Base-by-base conservation (phyloP, 306 rosid species). In the Ammopiptanthus mongolicus region DNA sequence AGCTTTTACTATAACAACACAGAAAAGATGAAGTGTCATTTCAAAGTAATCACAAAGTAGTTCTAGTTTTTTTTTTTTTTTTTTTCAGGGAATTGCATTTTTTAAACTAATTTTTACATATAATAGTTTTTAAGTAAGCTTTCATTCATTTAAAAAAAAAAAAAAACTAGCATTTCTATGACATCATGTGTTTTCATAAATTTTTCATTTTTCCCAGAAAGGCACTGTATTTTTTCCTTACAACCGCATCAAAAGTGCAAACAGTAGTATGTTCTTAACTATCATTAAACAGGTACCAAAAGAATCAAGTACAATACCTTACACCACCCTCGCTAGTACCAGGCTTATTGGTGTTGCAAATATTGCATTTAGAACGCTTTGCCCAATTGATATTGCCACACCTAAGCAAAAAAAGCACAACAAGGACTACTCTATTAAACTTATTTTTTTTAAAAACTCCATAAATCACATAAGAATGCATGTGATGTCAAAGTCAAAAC, bases 371-470 rank as follows among this genome's bases (percentile, higher is more conserved):
- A 12, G 83, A 82, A 60, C 99, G 90, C 89, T 95, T 95, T 46
- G 99, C 99, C 99, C 99, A 95, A 64, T 95, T 95, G 86, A 95
- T 92, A 78, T 95, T 95, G 78, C 78, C 99, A 87, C 99, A 95
- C 99, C 99, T 95, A 80, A 59, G 73, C 18, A 69, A 81, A 66
- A 67, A 36, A 22, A 62, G 64, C 41, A 65, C 42, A 66, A 18
- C 23, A 42, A 53, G 74, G 19, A 74, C 25, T 64, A 76, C 56
- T 62, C 65, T 47, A 58, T 51, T 22, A 28, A 65, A 31, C 8
- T 61, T n/a, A n/a, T n/a, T n/a, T n/a, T n/a, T 23, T 23, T 73
- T 66, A 1, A 62, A 62, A 51, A 53, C 39, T 7, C 1, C 48
- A 53, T 28, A 52, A 55, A 5, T 75, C 67, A 77, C 37, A 47